Conservation (phyloP, 1,139 yeast genomes). For the Scheffersomyces parashehatae region DNA sequence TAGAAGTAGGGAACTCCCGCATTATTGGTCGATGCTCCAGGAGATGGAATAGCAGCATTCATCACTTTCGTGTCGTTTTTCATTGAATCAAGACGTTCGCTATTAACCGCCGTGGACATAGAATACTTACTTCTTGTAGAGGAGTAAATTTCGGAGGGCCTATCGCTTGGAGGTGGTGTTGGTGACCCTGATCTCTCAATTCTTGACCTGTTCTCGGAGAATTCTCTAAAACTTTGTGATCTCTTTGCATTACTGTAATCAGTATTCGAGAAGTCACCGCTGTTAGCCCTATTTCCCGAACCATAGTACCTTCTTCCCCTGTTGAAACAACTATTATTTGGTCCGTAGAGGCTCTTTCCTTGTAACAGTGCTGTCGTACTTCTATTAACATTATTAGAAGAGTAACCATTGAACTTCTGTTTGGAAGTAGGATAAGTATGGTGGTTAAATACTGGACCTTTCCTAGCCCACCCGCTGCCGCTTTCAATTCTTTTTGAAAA, state of each 20-base stretch:
- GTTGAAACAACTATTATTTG: background rate
- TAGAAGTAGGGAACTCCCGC: constrained; percentile 21
- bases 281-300: background rate
- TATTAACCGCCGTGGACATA: background rate
- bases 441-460: no score
- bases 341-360: background rate
- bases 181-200: background rate
- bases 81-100: background rate
- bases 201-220: background rate
- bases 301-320: background rate
- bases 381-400: constrained; percentile 14
- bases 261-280: no score
- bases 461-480: background rate
- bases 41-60: constrained; percentile 1
- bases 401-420: constrained; percentile 8
- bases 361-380: constrained; percentile 3
- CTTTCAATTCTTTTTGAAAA: constrained; percentile 27
- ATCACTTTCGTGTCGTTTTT: constrained; percentile 2
- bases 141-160: background rate
- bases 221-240: background rate
- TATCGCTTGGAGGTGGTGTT: background rate
- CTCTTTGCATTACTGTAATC: background rate
- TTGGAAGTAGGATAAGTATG: constrained; percentile 1
- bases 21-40: constrained; percentile 4
- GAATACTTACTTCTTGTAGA: background rate